phyloP scores from a whole-genome alignment of 2,329 filamentous ascomycete genomes.

The Fusarium chaquense region DNA sequence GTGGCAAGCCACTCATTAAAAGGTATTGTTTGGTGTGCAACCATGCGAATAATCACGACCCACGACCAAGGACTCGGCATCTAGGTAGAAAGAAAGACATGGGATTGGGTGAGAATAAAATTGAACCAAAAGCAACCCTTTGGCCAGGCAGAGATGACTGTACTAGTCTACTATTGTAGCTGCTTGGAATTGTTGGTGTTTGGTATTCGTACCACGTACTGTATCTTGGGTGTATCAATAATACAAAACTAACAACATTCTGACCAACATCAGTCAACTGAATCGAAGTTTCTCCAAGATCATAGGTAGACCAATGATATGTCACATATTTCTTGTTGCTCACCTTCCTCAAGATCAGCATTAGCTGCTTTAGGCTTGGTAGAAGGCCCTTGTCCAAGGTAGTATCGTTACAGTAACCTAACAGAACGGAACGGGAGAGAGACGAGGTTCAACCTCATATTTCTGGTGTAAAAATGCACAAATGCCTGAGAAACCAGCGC shows the following conservation, averaged over 20 bases:
- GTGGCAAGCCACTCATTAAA: constrained; percentile 26
- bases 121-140: neutral
- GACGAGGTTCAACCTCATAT: constrained; percentile 47
- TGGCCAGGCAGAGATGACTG: neutral
- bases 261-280: neutral
- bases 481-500: constrained; percentile 43
- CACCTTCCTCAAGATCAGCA: constrained; percentile 3
- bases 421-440: neutral
- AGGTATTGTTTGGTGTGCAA: constrained; percentile 14
- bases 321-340: constrained; percentile 22
- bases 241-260: neutral
- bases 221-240: neutral
- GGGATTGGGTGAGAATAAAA: neutral
- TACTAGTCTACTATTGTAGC: neutral
- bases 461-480: constrained; percentile 50
- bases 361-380: constrained; percentile 46
- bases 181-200: neutral
- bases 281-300: constrained; percentile 3
- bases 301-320: constrained; percentile 17
- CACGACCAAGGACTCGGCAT: neutral
- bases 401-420: constrained; percentile 26
- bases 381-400: constrained; percentile 24
- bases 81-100: neutral
- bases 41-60: constrained; percentile 12
- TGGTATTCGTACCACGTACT: neutral